These are phyloP conservation scores for Botryotinia globosa DNA, from an alignment of 2,329 filamentous ascomycete species.

Conservation along the genomic window DNA sequence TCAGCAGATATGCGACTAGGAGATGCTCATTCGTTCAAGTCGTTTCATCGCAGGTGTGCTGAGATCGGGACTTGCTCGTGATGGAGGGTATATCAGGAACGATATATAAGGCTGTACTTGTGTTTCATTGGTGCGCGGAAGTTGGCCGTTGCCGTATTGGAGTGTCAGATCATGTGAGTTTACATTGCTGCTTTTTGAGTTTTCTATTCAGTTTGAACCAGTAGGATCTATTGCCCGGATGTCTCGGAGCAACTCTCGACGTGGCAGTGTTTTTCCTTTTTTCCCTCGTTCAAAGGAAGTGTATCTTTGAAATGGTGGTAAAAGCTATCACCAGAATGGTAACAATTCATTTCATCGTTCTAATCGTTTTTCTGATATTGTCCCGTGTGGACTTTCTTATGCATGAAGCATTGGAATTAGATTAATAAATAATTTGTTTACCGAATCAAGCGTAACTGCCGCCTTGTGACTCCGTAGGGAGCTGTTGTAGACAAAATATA, in stretches of 20 bases:
- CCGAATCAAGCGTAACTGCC: slow-evolving; percentile 20
- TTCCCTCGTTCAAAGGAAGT: not conserved
- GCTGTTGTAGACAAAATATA: slow-evolving; percentile 9
- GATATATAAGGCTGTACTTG: slow-evolving; percentile 21
- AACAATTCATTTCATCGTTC: not conserved
- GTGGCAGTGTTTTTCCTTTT: slow-evolving; percentile 18
- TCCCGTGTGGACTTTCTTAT: not conserved
- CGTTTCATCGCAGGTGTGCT: slow-evolving; percentile 11
- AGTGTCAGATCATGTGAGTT: slow-evolving; percentile 22
- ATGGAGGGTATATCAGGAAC: slow-evolving; percentile 23
- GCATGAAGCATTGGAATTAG: slow-evolving; percentile 8
- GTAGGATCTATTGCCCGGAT: slow-evolving; percentile 16
- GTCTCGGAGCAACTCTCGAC: slow-evolving; percentile 20
- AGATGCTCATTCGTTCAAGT: slow-evolving; percentile 16
- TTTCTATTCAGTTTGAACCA: not conserved
- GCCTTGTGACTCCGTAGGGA: slow-evolving; percentile 12
- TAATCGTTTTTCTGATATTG: not conserved
- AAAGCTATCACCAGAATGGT: slow-evolving; percentile 11
- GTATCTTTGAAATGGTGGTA: not conserved
- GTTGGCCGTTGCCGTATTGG: slow-evolving; percentile 15
- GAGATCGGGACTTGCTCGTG: slow-evolving; percentile 11
- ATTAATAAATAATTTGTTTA: slow-evolving; percentile 15
- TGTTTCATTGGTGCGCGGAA: slow-evolving; percentile 25
- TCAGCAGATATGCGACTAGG: not conserved
- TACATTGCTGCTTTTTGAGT: slow-evolving; percentile 20